Conservation (phyloP, 2,329 filamentous ascomycete genomes). For the Cytospora piceicola region DNA sequence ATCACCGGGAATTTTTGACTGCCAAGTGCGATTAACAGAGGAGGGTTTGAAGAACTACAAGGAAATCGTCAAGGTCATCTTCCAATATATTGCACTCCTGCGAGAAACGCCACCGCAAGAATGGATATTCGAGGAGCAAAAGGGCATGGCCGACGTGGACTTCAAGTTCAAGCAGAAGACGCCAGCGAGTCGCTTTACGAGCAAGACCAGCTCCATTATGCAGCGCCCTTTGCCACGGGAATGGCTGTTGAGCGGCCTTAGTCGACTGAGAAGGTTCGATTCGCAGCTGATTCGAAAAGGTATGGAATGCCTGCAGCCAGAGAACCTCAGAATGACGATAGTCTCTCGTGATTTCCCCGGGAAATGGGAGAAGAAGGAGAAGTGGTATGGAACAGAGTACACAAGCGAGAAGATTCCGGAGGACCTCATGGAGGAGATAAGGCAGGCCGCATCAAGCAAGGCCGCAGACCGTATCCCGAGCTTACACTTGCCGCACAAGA, state of each 20-base stretch:
- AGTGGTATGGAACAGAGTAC: slow-evolving; percentile 98
- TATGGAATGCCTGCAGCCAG: slow-evolving; percentile 74
- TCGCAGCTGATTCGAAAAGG: slow-evolving; percentile 74
- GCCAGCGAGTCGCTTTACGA: slow-evolving; percentile 86
- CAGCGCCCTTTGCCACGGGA: slow-evolving; percentile 87
- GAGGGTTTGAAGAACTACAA: slow-evolving; percentile 81
- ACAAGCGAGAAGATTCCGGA: slow-evolving; percentile 77
- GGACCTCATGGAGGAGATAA: slow-evolving; percentile 74
- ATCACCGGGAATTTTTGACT: slow-evolving; percentile 74
- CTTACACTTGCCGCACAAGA: slow-evolving; percentile 86
- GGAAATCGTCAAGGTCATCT: slow-evolving; percentile 81
- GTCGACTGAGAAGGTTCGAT: slow-evolving; percentile 79
- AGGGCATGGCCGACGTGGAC: slow-evolving; percentile 86
- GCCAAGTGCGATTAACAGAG: slow-evolving; percentile 79
- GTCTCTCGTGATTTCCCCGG: slow-evolving; percentile 84
- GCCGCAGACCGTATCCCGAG: slow-evolving; percentile 65
- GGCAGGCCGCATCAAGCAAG: slow-evolving; percentile 62
- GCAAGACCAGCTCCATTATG: slow-evolving; percentile 83
- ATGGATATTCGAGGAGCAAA: slow-evolving; percentile 95
- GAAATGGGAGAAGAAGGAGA: slow-evolving; percentile 84
- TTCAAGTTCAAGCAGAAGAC: slow-evolving; percentile 96
- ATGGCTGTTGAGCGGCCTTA: slow-evolving; percentile 81
- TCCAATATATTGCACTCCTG: slow-evolving; percentile 89
- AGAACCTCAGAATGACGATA: slow-evolving; percentile 86
- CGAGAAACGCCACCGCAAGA: slow-evolving; percentile 78